phyloP scores from a whole-genome alignment of 2,329 filamentous ascomycete species.

The Nannizziopsis barbatae region DNA sequence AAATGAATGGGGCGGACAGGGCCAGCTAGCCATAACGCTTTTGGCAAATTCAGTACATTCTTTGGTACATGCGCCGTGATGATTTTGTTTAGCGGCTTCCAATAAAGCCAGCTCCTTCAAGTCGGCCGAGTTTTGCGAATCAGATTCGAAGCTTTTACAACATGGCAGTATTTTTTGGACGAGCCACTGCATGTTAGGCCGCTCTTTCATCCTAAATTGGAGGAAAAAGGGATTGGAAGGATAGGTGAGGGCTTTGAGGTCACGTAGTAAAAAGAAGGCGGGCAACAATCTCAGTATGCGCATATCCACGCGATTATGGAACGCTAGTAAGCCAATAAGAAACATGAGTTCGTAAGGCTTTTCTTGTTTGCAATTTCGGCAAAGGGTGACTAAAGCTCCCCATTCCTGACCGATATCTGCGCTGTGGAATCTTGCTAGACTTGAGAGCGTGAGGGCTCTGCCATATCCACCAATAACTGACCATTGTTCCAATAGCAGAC shows the following conservation, averaged over 20 bases:
- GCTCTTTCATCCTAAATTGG: not conserved
- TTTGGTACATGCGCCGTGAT: not conserved
- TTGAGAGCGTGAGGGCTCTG: not conserved
- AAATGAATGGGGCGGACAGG: not conserved
- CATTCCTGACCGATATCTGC: slow-evolving; percentile 2
- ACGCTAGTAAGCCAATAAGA: not conserved
- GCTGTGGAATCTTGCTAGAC: not conserved
- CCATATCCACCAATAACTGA: not conserved
- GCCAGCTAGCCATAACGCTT: slow-evolving; percentile 3
- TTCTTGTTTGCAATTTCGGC: not conserved
- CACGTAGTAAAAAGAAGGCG: slow-evolving; percentile 4
- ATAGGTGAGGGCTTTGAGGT: not conserved
- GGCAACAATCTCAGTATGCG: not conserved
- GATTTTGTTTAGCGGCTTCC: not conserved
- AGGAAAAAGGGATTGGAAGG: not conserved
- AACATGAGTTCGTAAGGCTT: not conserved
- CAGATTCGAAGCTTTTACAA: not conserved
- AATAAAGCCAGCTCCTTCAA: not conserved
- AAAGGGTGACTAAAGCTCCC: slow-evolving; percentile 4
- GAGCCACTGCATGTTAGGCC: not conserved
- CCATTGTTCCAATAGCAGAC: not conserved
- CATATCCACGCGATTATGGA: not conserved
- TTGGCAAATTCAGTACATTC: not conserved
- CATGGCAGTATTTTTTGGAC: not conserved
- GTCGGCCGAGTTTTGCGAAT: not conserved